Evolutionary conservation across 352 stramenopile genomes (phyloP), one percentile per base, ranked within the genome.

Genomic region (Pythium inflatum): DNA sequence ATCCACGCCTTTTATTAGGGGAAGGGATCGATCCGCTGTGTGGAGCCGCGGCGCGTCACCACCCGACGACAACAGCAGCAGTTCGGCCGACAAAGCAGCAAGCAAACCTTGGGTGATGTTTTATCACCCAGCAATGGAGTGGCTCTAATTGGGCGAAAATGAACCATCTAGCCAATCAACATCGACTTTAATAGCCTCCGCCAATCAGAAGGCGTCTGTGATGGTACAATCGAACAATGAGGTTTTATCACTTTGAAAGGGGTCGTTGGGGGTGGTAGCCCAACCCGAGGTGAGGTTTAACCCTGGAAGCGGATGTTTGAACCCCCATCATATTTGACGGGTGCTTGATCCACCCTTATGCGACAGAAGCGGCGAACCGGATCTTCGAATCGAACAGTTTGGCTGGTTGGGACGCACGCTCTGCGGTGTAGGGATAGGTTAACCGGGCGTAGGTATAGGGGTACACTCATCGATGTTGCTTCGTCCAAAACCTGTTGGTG

Each of bases 351-450:
- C 62, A 24, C 31, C 22, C 51, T 33, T 68, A 63, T 70, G 63
- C 53, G 63, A 70, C 63, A 70, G 54, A 70, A 70, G 40, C 18
- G n/a, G 54, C 48, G 55, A 70, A 70, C 63, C 53, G 63, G 63
- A 70, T 70, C 63, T 70, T 36, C 50, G 31, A 53, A 34, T 58
- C 40, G 43, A 60, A 59, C 34, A 65, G 31, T 70, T 65, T 65
- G 63, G 55, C 54, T 70, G 63, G 63, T 70, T 31, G 63, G 55
- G 60, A 68, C 33, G 41, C n/a, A 65, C 46, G 63, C 54, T 25
- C n/a, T 53, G 24, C 18, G 28, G 63, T 34, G 54, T 64, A 70
- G 63, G 63, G 1, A 20, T 70, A 70, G 63, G 63, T 12, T 16
- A 20, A 34, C 5, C 3, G 4, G 24, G 53, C 18, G 50, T 60